Conservation (phyloP, 192 early-diverging fungal species). For the Coemansia reversa region DNA sequence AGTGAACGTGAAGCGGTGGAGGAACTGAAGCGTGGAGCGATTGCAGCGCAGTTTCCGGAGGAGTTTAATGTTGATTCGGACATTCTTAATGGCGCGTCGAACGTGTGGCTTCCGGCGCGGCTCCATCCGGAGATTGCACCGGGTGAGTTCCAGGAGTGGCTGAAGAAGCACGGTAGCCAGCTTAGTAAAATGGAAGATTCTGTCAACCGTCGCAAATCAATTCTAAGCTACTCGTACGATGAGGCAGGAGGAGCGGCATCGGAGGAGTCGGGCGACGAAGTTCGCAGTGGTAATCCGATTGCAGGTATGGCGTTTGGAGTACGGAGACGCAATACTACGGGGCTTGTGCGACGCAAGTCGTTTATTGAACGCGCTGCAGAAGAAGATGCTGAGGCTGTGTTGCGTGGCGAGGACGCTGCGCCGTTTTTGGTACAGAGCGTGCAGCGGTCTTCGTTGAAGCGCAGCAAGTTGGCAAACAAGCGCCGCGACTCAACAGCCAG, state of each 20-base stretch:
- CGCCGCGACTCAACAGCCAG: slow-evolving; percentile 50
- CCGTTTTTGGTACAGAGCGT: slow-evolving; percentile 51
- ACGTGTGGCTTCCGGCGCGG: slow-evolving; percentile 60
- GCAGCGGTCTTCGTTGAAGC: slow-evolving; percentile 50
- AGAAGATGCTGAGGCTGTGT: slow-evolving; percentile 9
- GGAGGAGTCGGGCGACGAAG: slow-evolving; percentile 7
- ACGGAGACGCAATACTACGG: slow-evolving; percentile 41
- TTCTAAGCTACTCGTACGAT: slow-evolving; percentile 51
- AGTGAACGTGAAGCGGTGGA: slow-evolving; percentile 52
- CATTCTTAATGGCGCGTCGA: slow-evolving; percentile 41
- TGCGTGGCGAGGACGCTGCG: slow-evolving; percentile 18
- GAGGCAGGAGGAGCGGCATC: slow-evolving; percentile 9
- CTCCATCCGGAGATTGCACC: slow-evolving; percentile 60
- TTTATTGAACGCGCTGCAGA: slow-evolving; percentile 45
- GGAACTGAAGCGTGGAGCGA: slow-evolving; percentile 55
- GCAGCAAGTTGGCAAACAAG: slow-evolving; percentile 54
- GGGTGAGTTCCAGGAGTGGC: slow-evolving; percentile 55
- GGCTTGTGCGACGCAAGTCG: slow-evolving; percentile 38
- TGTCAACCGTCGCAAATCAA: slow-evolving; percentile 49
- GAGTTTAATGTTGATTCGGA: slow-evolving; percentile 53
- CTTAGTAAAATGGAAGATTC: slow-evolving; percentile 42
- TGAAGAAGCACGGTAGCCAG: slow-evolving; percentile 50
- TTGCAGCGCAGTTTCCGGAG: slow-evolving; percentile 55
- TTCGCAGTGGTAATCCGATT: neutral
- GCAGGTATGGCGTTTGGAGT: slow-evolving; percentile 11